These are phyloP conservation scores for Pogostemon cablin DNA, from an alignment of 257 asterid genomes.

Conservation along the genomic window DNA sequence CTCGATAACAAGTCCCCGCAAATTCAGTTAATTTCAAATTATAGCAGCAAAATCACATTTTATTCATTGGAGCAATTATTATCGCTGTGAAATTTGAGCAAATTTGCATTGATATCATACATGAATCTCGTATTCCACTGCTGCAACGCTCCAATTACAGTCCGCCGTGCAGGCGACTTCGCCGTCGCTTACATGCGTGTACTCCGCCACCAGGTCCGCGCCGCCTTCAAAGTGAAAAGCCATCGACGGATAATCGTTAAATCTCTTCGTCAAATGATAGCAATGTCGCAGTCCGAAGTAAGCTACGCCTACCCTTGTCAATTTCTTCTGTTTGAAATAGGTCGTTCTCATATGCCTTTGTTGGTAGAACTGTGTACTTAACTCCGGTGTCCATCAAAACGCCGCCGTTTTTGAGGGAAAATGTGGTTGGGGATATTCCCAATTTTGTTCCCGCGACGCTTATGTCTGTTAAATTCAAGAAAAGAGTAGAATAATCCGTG, in stretches of 20 bases:
- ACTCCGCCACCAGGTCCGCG: slow-evolving; percentile 9
- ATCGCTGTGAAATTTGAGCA: slow-evolving; percentile 1
- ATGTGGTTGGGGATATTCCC: slow-evolving; percentile 13
- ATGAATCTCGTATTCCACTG: slow-evolving; percentile 1
- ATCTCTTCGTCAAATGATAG: not conserved
- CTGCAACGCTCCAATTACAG: slow-evolving; percentile 13
- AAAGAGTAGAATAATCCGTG: not conserved
- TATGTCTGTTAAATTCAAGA: slow-evolving; percentile 21
- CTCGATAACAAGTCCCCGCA: not conserved
- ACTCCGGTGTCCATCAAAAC: slow-evolving; percentile 15
- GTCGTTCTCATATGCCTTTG: not conserved
- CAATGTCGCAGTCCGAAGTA: not conserved
- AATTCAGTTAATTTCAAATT: not conserved
- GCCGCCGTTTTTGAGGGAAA: slow-evolving; percentile 6
- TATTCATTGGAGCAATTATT: not conserved
- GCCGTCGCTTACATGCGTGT: slow-evolving; percentile 18
- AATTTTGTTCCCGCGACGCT: slow-evolving; percentile 18
- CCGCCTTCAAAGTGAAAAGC: slow-evolving; percentile 2
- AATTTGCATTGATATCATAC: not conserved
- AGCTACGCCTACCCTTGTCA: not conserved
- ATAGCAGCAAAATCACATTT: not conserved
- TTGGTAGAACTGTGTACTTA: not conserved
- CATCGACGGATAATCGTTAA: slow-evolving; percentile 7
- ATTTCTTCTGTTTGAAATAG: not conserved
- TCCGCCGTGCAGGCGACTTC: slow-evolving; percentile 20